Percentiles rank a stretch among this genome's conserved stretches.
These are phyloP conservation scores for Irpex rosettiformis DNA, from an alignment of 1,284 basidiomycete species.

Conservation along the genomic window DNA sequence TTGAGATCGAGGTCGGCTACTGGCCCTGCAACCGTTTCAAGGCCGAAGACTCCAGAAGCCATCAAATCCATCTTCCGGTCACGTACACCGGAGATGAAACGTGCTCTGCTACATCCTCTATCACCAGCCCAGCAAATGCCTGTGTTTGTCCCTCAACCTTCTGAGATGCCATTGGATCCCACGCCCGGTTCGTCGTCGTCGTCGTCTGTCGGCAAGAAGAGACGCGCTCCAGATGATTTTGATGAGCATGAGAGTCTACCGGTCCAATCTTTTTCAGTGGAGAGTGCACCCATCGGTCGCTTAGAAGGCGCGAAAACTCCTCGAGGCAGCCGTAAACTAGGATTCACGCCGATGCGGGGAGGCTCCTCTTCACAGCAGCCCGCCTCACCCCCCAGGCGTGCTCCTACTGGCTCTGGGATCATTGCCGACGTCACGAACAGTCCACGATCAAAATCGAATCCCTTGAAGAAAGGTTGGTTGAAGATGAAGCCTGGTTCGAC, in stretches of 20 bases:
- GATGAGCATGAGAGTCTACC: constrained; percentile 52
- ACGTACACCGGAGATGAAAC: constrained; percentile 40
- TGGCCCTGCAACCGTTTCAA: constrained; percentile 39
- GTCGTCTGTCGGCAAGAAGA: constrained; percentile 53
- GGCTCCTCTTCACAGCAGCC: constrained; percentile 26
- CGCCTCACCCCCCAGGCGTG: constrained; percentile 22
- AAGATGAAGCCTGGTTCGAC: constrained; percentile 24
- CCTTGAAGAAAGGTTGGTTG: constrained; percentile 30
- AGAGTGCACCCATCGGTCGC: constrained; percentile 31
- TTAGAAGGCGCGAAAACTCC: constrained; percentile 40
- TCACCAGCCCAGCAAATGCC: constrained; percentile 1
- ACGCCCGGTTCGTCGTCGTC: constrained; percentile 21
- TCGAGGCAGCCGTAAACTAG: constrained; percentile 51
- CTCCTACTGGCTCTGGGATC: constrained; percentile 21
- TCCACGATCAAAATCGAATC: constrained; percentile 37
- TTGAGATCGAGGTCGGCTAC: constrained; percentile 31
- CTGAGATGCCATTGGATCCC: not conserved
- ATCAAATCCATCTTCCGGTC: constrained; percentile 42
- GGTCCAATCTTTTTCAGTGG: constrained; percentile 56
- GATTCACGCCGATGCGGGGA: constrained; percentile 69
- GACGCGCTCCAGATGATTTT: constrained; percentile 70
- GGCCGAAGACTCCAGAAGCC: constrained; percentile 54
- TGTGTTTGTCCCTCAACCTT: not conserved
- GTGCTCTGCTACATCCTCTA: constrained; percentile 7
- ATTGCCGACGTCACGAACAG: constrained; percentile 71